These are phyloP conservation scores for Trypanosomatidae sp. DNA, from an alignment of 208 protist species.

Conservation along the genomic window DNA sequence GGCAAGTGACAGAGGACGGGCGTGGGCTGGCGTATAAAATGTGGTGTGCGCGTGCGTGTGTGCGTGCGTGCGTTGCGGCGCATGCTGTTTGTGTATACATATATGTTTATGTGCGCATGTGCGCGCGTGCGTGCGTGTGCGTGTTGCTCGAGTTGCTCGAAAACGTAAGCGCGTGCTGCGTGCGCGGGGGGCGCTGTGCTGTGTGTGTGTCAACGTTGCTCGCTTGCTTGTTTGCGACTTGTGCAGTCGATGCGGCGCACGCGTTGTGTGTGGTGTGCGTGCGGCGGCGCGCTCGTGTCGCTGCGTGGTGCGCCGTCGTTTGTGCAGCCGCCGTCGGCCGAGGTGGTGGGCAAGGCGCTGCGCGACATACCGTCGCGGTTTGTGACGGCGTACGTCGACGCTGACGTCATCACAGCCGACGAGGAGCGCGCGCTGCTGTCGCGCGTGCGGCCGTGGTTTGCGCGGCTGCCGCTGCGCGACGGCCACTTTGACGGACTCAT, in stretches of 20 bases:
- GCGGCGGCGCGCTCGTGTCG: slow-evolving; percentile 24
- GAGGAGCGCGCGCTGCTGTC: slow-evolving; percentile 51
- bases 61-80: no score
- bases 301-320: slow-evolving; percentile 57
- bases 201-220: no score
- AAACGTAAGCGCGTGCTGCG: no score
- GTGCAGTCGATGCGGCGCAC: background rate
- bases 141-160: no score
- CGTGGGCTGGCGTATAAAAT: background rate
- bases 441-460: slow-evolving; percentile 54
- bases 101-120: slow-evolving; percentile 2
- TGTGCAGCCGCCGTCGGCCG: slow-evolving; percentile 32
- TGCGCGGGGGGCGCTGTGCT: no score
- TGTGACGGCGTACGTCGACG: slow-evolving; percentile 62
- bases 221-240: no score
- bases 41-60: no score
- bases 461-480: slow-evolving; percentile 51
- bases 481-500: slow-evolving; percentile 71
- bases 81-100: background rate
- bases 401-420: slow-evolving; percentile 44
- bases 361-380: slow-evolving; percentile 46
- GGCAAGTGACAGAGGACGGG: no score
- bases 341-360: slow-evolving; percentile 54
- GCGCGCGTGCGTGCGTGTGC: no score
- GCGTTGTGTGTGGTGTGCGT: background rate